Evolutionary conservation across 1,284 basidiomycete species (phyloP).

Genomic region (Marasmius sp.): DNA sequence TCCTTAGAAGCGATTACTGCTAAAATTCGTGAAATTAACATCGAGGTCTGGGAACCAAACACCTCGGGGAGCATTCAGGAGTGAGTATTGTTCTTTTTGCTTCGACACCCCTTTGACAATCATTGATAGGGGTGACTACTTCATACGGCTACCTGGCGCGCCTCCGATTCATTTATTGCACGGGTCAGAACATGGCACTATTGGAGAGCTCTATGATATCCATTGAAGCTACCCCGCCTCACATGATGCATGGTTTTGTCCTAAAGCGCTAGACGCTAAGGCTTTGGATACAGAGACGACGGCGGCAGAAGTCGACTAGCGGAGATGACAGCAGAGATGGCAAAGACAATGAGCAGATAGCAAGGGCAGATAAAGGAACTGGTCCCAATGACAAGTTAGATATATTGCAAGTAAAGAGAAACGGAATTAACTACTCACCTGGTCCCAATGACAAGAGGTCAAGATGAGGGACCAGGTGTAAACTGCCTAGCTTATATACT

Average conservation of each 20-base stretch:
- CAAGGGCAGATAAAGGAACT: no score
- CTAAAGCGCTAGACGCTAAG: no score
- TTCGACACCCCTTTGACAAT: neutral
- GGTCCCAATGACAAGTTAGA: no score
- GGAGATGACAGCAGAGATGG: no score
- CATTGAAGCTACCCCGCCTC: neutral
- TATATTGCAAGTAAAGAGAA: no score
- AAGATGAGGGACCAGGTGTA: no score
- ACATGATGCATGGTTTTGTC: neutral
- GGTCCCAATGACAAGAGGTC: no score
- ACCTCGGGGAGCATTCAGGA: neutral
- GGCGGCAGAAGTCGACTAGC: no score
- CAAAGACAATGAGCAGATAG: no score
- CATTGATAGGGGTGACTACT: neutral
- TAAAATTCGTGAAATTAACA: neutral
- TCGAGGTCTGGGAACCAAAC: neutral
- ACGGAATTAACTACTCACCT: no score
- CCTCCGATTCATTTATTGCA: neutral
- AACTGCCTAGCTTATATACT: no score
- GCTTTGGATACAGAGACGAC: no score
- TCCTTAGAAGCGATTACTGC: neutral
- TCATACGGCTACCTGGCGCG: neutral
- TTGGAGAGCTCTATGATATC: neutral
- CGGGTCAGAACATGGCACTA: neutral
- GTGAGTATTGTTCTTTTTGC: neutral